Conservation (phyloP, 2,329 filamentous ascomycete genomes). For the Trichoderma citrinoviride region DNA sequence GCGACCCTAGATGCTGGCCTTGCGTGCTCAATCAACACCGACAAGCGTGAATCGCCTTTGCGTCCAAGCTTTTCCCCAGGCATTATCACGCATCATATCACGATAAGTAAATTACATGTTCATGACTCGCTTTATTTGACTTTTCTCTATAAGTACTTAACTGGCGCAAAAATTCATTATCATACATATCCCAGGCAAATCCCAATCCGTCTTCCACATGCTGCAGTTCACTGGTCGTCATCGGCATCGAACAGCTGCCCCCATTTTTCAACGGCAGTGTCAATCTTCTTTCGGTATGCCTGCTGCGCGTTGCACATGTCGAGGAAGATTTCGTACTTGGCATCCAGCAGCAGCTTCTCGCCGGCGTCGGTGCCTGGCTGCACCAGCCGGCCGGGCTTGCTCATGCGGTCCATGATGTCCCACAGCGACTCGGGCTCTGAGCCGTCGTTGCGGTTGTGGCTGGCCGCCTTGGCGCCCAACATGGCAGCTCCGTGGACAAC, state of each 20-base stretch:
- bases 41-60: background rate
- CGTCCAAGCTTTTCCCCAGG: too few species aligned
- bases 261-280: constrained; percentile 54
- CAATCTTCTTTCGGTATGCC: constrained; percentile 73
- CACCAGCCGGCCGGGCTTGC: constrained; percentile 84
- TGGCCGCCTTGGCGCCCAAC: constrained; percentile 96
- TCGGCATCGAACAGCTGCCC: constrained; percentile 31
- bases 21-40: background rate
- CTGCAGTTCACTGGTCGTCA: constrained; percentile 4
- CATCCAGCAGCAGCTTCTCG: constrained; percentile 76
- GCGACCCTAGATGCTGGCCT: background rate
- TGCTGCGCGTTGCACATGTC: constrained; percentile 88
- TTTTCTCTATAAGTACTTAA: background rate
- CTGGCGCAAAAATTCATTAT: constrained; percentile 10
- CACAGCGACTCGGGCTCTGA: constrained; percentile 84
- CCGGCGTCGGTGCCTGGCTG: constrained; percentile 67
- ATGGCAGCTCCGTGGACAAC: constrained; percentile 98
- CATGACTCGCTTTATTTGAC: background rate
- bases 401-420: constrained; percentile 97
- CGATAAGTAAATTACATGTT: background rate
- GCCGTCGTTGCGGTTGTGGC: constrained; percentile 60
- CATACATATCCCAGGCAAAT: background rate
- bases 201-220: background rate
- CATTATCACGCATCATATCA: too few species aligned
- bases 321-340: constrained; percentile 94